phyloP scores from a whole-genome alignment of 139 green algal genomes.

The Haematococcus lacustris region DNA sequence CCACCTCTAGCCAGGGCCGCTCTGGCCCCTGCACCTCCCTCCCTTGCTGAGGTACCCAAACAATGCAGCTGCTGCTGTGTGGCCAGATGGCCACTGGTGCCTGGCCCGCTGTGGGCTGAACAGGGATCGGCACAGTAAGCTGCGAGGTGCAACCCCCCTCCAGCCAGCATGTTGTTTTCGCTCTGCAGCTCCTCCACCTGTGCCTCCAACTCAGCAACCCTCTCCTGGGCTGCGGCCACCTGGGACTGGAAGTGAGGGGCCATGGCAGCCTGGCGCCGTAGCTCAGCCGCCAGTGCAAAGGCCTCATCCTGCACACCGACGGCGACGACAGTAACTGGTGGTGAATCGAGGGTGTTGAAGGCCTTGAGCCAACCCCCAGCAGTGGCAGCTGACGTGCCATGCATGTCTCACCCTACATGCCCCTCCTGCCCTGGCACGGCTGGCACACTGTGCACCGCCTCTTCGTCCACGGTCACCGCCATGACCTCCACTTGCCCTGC shows the following conservation, averaged over 20 bases:
- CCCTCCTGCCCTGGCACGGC: background rate
- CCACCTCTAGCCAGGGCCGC: background rate
- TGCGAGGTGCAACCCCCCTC: background rate
- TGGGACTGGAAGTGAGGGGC: slow-evolving; percentile 1
- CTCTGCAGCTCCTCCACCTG: slow-evolving; percentile 4
- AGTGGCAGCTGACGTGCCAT: background rate
- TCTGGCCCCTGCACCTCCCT: background rate
- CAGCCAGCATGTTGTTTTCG: background rate
- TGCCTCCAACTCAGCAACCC: background rate
- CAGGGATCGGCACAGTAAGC: background rate
- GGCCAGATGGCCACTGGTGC: background rate
- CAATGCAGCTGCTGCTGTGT: background rate
- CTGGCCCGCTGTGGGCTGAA: background rate
- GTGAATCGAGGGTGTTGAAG: background rate
- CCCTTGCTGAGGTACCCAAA: background rate
- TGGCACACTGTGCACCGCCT: background rate
- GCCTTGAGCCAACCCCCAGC: background rate
- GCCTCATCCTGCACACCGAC: slow-evolving; percentile 1
- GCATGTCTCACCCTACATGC: background rate
- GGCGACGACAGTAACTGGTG: background rate
- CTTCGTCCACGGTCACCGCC: no score
- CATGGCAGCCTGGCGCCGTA: background rate
- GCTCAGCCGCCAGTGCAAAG: background rate
- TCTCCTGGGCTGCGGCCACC: background rate
- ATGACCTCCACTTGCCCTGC: no score